Base-by-base conservation (phyloP, 2,329 filamentous ascomycete genomes). In the Cytospora mali region DNA sequence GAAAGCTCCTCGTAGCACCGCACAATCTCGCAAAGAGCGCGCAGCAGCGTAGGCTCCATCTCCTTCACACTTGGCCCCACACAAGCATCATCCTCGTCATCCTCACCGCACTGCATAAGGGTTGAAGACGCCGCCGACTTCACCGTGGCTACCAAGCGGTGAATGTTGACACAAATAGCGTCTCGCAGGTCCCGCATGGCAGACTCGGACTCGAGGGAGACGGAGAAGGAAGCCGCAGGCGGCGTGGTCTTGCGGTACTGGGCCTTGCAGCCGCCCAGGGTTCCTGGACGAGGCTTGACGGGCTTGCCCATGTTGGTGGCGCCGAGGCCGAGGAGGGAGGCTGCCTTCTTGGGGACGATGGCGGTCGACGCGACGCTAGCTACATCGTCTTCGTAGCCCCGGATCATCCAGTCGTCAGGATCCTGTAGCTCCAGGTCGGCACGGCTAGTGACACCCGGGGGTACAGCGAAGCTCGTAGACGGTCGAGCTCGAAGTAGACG, bases 261-360 rank as follows among this genome's bases (percentile, higher is more conserved):
- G 52, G 68, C 57, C 61, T 64, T 42, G 62, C 68, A 58, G 52
- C 66, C 49, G 54, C 62, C 56, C 68, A 54, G 27, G 13, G 33
- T 39, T 48, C 56, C 56, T 4, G 56, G 48, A 13, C 29, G 52
- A 27, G 64, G 62, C 9, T 62, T 61, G 6, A 58, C 61, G 31
- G 68, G 66, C 33, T 58, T 64, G 59, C 55, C 64, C 65, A 58
- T 57, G 54, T 71, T 66, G 25, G 68, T 65, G 4, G 69, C 66
- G 4, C 74, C 72, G 18, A 85, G 74, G 1, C 83, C 83, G 0
- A 85, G 77, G 0, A 85, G 69, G 5, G 74, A 77, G 0, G 81
- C 81, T 0, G 83, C 83, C 70, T 85, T 85, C 62, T 76, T 77
- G n/a, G 81, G 80, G 49, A 83, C 78, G 23, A 75, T 73, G 18